Base-by-base conservation (phyloP, 108 stramenopile genomes). In the Schizochytrium sp. region DNA sequence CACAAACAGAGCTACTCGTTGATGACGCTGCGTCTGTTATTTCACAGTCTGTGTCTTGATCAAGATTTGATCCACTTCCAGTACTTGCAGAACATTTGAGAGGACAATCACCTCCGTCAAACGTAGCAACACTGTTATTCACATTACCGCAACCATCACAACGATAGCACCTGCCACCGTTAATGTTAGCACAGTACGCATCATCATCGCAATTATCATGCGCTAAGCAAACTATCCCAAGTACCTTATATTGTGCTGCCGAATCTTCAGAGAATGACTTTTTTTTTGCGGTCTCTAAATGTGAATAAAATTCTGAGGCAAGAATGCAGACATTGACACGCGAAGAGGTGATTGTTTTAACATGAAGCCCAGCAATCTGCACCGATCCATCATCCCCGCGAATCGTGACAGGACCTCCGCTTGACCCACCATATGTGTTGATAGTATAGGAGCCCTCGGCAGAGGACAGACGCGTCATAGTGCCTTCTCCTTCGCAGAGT, bases 191-290 rank as follows among this genome's bases (percentile, higher is more conserved):
- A 50, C 73, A 83, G 53, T 38, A 83, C 19, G 73, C 4, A 8
- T n/a, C n/a, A 7, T 7, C 4, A 46, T 83, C 73, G 73, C 73
- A 83, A 50, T 83, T 47, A 50, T 83, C 73, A 50, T 83, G 73
- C 45, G 17, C 46, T 38, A 38, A n/a, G 73, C 73, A 83, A 53
- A 83, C 73, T 4, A 53, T 83, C 7, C 73, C 73, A 17, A 4
- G n/a, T n/a, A 64, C 61, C 19, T 19, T 7, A 46, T 53, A 83
- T 28, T 53, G 50, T 4, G 47, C 73, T 50, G 73, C 73, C 44
- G 8, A 46, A 8, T 53, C 73, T 53, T 4, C 4, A 53, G 73
- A 7, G 40, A 46, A 83, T n/a, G 73, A 15, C 44, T 38, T 42
- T 4, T 19, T 4, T 19, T 19, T 83, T 8, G 73, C 73, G 49